Evolutionary conservation across 305 asterid species (phyloP).

Genomic region (Fraxinus paxiana): DNA sequence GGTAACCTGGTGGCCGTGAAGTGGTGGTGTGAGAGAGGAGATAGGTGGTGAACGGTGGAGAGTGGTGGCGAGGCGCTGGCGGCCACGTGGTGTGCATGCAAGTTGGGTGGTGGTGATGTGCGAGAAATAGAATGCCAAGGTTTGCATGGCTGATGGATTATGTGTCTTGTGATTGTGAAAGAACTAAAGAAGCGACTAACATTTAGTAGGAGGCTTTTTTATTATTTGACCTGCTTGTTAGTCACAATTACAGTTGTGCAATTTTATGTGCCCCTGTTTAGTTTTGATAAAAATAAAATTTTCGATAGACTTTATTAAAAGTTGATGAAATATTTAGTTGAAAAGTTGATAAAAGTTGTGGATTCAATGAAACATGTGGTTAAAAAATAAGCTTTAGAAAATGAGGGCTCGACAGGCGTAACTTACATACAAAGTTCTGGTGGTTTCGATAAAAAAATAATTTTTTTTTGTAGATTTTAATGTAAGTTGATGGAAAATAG

Average conservation of each 20-base stretch:
- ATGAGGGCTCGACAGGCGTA: background rate
- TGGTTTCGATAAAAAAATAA: background rate
- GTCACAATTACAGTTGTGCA: background rate
- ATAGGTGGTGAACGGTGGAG: background rate
- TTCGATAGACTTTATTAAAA: background rate
- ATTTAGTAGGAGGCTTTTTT: background rate
- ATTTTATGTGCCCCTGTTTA: background rate
- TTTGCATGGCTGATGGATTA: background rate
- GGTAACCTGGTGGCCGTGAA: background rate
- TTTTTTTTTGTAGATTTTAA: background rate
- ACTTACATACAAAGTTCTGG: background rate
- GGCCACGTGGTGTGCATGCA: background rate
- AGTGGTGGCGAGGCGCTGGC: background rate
- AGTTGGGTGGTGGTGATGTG: background rate
- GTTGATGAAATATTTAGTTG: background rate
- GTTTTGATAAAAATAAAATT: background rate
- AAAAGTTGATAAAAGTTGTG: background rate
- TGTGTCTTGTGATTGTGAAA: background rate
- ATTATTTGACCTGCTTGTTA: background rate
- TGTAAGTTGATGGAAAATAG: background rate
- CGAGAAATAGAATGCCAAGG: background rate
- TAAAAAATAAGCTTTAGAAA: background rate
- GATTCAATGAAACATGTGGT: background rate
- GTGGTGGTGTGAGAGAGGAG: slow-evolving; percentile 6
- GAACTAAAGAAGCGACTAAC: background rate